Base-by-base conservation (phyloP, 441 rosid genomes). In the Euphorbia corollata region DNA sequence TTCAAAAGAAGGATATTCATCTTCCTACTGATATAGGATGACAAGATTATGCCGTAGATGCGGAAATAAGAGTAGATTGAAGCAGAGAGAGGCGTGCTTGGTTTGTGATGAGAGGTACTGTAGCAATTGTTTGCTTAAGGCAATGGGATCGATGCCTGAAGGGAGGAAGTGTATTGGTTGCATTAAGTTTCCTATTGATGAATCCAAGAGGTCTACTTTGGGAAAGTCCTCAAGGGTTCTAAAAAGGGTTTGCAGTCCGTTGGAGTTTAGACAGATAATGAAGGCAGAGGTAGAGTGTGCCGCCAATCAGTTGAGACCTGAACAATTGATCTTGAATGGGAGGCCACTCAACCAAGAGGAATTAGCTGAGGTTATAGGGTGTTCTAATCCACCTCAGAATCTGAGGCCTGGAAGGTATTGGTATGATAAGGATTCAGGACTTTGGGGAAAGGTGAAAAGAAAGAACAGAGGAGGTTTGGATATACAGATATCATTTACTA, bases 401-500 rank as follows among this genome's bases (percentile, higher is more conserved):
- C 66, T 85, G 71, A 81, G 73, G 75, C 90, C 87, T 48, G 90
- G 90, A 41, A 83, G 55, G 67, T 85, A 81, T 27, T 27, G 32
- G 32, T 27, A 27, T 27, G 32, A 27, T 27, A 27, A 27, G 32
- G 32, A 27, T 27, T 27, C 32, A 27, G 32, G 32, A 4, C 61
- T 82, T 5, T 83, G 86, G 86, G 90, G 87, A 63, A 80, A 82
- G 90, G 90, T 85, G n/a, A n/a, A 71, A 23, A 32, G 19, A 22
- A 56, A 1, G 30, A 18, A 34, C 23, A 27, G 4, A 27, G 1
- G 32, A 27, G 32, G 32, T 27, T 27, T 27, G 1, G 1, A 27
- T 1, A 27, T 27, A 27, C 4, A 27, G 32, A 27, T 1, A 1
- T 27, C 1, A 27, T 4, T 27, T 59, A 63, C 5, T 24, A 32